These are phyloP conservation scores for Podaxis mareebaensis DNA, from an alignment of 768 basidiomycete species.

Conservation along the genomic window DNA sequence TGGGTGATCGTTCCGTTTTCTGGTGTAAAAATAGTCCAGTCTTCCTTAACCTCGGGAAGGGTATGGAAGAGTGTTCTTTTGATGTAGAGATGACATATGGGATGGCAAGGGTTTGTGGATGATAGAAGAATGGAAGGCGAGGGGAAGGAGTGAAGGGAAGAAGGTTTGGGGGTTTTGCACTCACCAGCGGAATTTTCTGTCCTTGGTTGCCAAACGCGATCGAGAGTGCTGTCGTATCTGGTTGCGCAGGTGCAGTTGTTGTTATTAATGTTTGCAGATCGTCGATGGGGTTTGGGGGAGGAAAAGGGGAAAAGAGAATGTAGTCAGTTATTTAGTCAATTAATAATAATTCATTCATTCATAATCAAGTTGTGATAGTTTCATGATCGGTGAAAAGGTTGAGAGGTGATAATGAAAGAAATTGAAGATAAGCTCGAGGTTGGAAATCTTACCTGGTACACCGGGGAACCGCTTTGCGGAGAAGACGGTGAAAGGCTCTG, in stretches of 20 bases:
- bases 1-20: neutral
- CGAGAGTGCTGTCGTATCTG: constrained; percentile 87
- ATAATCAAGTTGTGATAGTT: neutral
- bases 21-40: neutral
- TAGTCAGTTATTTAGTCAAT: neutral
- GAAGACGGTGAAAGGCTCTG: constrained; percentile 82
- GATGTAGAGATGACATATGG: neutral
- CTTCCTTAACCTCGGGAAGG: neutral
- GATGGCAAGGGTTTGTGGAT: neutral
- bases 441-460: constrained; percentile 68
- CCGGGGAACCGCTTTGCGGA: constrained; percentile 96
- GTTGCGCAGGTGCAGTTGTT: constrained; percentile 47
- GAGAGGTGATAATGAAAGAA: constrained; percentile 12
- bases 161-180: constrained; percentile 22
- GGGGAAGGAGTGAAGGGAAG: neutral
- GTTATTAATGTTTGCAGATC: constrained; percentile 54
- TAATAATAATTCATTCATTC: neutral
- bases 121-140: neutral
- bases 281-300: neutral
- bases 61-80: neutral
- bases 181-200: constrained; percentile 83
- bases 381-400: neutral
- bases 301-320: neutral
- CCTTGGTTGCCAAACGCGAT: constrained; percentile 90
- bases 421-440: constrained; percentile 10